Percentiles rank a stretch among this genome's conserved stretches.
phyloP scores from a whole-genome alignment of 2,329 filamentous ascomycete genomes.

The Elsinoe necatrix region DNA sequence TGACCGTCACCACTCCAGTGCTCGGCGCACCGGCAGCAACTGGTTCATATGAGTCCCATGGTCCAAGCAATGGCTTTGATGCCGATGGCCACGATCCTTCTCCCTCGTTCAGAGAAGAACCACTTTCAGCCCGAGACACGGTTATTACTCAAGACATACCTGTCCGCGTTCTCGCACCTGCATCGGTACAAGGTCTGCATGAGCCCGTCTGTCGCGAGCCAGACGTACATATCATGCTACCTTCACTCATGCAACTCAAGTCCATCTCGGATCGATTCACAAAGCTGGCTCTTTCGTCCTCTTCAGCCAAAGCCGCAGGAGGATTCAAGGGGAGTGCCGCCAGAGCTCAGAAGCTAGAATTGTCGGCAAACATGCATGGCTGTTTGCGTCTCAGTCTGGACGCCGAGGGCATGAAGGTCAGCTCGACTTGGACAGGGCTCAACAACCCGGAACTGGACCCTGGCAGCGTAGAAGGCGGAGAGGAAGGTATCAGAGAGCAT shows the following conservation, averaged over 20 bases:
- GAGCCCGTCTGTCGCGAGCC: constrained; percentile 85
- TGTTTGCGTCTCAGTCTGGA: constrained; percentile 68
- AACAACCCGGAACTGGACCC: constrained; percentile 84
- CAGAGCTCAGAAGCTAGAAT: constrained; percentile 59
- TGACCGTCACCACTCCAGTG: constrained; percentile 78
- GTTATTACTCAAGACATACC: constrained; percentile 93
- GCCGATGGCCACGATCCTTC: constrained; percentile 16
- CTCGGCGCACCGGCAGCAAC: constrained; percentile 39
- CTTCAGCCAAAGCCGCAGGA: constrained; percentile 26
- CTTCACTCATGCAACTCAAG: constrained; percentile 79
- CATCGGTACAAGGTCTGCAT: constrained; percentile 83
- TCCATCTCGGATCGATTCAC: constrained; percentile 93
- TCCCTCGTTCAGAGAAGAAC: constrained; percentile 22
- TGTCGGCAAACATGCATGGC: constrained; percentile 93
- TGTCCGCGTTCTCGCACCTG: constrained; percentile 77
- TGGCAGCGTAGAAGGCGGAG: constrained; percentile 57
- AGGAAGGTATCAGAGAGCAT: constrained; percentile 62
- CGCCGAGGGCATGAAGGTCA: constrained; percentile 77
- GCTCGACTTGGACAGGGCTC: constrained; percentile 75
- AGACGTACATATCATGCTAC: constrained; percentile 87
- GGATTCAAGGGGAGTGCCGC: constrained; percentile 29
- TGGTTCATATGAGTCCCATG: neutral
- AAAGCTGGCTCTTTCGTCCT: constrained; percentile 54
- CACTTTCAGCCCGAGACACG: constrained; percentile 60
- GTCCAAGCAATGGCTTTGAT: constrained; percentile 15